Evolutionary conservation across 306 rosid species (phyloP).

Genomic region (Casuarina cunninghamiana): DNA sequence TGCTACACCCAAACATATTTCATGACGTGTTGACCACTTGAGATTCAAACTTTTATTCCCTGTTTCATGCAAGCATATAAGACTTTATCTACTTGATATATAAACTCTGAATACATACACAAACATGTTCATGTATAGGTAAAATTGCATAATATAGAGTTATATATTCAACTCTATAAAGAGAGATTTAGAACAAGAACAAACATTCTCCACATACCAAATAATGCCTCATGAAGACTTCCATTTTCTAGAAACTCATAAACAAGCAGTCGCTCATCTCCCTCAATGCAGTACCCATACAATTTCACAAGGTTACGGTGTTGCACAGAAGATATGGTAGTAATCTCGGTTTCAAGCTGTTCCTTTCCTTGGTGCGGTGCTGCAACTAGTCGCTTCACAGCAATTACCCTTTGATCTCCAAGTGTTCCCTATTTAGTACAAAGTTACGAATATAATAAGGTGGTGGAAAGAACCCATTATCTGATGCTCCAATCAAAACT

Average conservation of each 20-base stretch:
- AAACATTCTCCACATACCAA: slow-evolving; percentile 42
- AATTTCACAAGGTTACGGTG: slow-evolving; percentile 80
- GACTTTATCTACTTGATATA: background rate
- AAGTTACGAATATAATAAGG: background rate
- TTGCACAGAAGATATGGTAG: slow-evolving; percentile 80
- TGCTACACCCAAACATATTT: slow-evolving; percentile 69
- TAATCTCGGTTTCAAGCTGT: slow-evolving; percentile 80
- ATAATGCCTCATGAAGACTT: too few species aligned
- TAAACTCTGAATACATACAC: background rate
- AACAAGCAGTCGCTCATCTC: slow-evolving; percentile 45
- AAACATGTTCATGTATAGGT: background rate
- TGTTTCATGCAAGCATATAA: slow-evolving; percentile 24
- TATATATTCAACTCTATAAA: too few species aligned
- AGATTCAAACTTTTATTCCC: slow-evolving; percentile 46
- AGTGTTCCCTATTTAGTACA: slow-evolving; percentile 59
- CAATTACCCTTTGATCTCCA: slow-evolving; percentile 63
- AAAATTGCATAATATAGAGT: background rate
- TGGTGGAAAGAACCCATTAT: too few species aligned
- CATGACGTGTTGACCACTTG: slow-evolving; percentile 67
- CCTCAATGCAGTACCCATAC: slow-evolving; percentile 76
- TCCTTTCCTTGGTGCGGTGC: slow-evolving; percentile 80
- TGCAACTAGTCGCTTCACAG: slow-evolving; percentile 72
- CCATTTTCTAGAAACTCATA: too few species aligned
- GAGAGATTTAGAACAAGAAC: background rate
- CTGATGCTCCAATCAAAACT: too few species aligned